A percentile compares a stretch with the other conserved stretches of the same genome.
Evolutionary conservation across 2,329 filamentous ascomycete species (phyloP).

Genomic region (Colletotrichum viniferum): DNA sequence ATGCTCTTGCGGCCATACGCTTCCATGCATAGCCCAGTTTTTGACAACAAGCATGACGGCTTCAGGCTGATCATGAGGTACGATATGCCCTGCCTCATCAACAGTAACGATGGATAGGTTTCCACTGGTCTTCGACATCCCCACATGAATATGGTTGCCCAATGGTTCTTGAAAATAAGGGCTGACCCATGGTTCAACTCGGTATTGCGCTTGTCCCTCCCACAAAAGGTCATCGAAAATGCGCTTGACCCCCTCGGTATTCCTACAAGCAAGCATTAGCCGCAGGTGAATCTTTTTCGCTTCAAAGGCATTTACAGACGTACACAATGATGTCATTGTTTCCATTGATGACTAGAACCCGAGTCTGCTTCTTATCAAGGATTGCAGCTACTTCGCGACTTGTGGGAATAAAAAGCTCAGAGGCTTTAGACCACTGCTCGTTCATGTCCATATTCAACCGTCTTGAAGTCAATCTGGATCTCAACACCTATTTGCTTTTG

Average conservation of each 20-base stretch:
- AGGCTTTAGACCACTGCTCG: not conserved
- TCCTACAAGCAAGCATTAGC: not conserved
- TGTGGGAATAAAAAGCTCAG: not conserved
- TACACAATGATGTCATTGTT: conserved; percentile 8
- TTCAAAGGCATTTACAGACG: not conserved
- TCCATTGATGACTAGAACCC: conserved; percentile 8
- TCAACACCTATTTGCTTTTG: not conserved
- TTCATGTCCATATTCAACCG: not conserved
- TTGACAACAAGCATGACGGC: not conserved
- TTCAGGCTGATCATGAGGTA: not conserved
- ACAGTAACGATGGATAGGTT: not conserved
- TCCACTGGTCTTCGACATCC: not conserved
- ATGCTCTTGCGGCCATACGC: not conserved
- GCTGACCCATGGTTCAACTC: not conserved
- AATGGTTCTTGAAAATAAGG: not conserved
- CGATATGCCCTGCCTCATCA: conserved; percentile 7
- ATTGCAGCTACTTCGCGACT: not conserved
- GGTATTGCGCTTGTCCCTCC: not conserved
- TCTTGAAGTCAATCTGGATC: not conserved
- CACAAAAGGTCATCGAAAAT: not conserved
- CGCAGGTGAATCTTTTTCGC: not conserved
- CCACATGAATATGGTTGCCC: not conserved
- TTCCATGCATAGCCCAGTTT: not conserved
- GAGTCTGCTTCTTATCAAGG: not conserved
- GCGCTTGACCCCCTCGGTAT: not conserved